phyloP scores from a whole-genome alignment of 495 filamentous ascomycete genomes.

The Neohortaea acidophila region DNA sequence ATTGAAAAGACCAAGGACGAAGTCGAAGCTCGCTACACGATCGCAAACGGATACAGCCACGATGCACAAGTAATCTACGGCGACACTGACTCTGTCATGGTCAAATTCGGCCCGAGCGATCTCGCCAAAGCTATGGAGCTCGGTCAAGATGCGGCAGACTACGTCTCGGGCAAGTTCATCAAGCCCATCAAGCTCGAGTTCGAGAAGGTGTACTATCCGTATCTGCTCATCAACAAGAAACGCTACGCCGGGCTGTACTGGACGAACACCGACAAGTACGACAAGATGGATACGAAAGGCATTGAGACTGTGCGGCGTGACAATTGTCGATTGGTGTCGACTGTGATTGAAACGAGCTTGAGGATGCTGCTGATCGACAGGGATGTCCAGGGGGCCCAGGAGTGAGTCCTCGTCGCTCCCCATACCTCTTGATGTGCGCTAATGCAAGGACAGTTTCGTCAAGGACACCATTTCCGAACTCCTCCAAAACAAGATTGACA shows the following conservation, averaged over 20 bases:
- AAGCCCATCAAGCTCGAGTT: conserved; percentile 98
- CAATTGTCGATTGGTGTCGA: conserved; percentile 89
- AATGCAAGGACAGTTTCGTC: conserved; percentile 52
- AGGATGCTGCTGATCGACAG: conserved; percentile 89
- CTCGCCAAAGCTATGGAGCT: conserved; percentile 82
- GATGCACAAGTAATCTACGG: conserved; percentile 96
- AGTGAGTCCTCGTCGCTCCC: conserved; percentile 43
- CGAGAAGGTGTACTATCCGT: conserved; percentile 98
- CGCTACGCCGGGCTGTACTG: conserved; percentile 94
- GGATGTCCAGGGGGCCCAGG: conserved; percentile 77
- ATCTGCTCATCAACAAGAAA: conserved; percentile 99
- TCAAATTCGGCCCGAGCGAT: conserved; percentile 85
- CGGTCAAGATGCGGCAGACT: conserved; percentile 75
- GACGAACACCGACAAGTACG: conserved; percentile 85
- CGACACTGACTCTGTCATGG: conserved; percentile 99
- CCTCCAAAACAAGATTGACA: conserved; percentile 92
- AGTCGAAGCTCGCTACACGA: conserved; percentile 75
- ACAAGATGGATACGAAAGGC: conserved; percentile 99
- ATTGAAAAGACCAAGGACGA: conserved; percentile 93
- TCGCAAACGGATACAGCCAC: conserved; percentile 85
- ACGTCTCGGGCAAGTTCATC: conserved; percentile 78
- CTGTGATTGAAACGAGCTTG: conserved; percentile 91
- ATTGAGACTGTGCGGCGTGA: conserved; percentile 96
- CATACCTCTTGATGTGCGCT: neutral
- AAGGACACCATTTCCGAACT: conserved; percentile 92